Evolutionary conservation across 2,329 filamentous ascomycete genomes (phyloP).

Genomic region (Aspergillus ochraceoroseus): DNA sequence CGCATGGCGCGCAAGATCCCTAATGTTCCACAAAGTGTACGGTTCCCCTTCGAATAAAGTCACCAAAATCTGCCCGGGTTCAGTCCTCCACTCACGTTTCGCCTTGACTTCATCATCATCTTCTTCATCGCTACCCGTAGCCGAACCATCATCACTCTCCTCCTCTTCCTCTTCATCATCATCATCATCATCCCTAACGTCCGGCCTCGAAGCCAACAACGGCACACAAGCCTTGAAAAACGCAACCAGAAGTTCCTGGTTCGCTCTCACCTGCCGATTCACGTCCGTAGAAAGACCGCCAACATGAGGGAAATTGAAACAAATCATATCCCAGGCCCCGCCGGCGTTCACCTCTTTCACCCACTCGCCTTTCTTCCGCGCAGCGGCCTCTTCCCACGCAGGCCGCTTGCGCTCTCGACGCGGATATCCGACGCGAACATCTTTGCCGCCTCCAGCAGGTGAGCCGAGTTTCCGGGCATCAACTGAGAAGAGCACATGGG

Average conservation of each 20-base stretch:
- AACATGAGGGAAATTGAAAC: conserved; percentile 97
- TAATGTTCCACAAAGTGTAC: conserved; percentile 92
- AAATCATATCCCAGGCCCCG: conserved; percentile 65
- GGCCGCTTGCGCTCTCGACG: conserved; percentile 31
- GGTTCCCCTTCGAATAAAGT: conserved; percentile 91
- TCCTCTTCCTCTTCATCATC: conserved; percentile 18
- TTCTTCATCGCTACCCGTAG: conserved; percentile 23
- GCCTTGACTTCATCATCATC: conserved; percentile 16
- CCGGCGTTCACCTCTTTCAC: conserved; percentile 10
- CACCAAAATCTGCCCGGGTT: conserved; percentile 61
- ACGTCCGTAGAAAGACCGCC: conserved; percentile 89
- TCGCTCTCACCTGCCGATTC: conserved; percentile 87
- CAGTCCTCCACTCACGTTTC: conserved; percentile 22
- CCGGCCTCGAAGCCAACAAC: conserved; percentile 33
- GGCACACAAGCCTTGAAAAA: conserved; percentile 47
- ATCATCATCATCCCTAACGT: conserved; percentile 19
- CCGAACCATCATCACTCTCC: conserved; percentile 26
- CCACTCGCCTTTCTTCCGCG: neutral
- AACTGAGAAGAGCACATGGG: conserved; percentile 41
- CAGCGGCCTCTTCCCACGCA: conserved; percentile 20
- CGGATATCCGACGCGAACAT: conserved; percentile 41
- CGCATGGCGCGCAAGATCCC: conserved; percentile 72
- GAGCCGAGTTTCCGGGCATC: conserved; percentile 43
- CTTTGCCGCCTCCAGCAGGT: conserved; percentile 38
- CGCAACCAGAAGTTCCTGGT: conserved; percentile 59